A percentile compares a stretch with the other conserved stretches of the same genome.
These are phyloP conservation scores for Flaveria brownii DNA, from an alignment of 129 eudicot genomes.

Conservation along the genomic window DNA sequence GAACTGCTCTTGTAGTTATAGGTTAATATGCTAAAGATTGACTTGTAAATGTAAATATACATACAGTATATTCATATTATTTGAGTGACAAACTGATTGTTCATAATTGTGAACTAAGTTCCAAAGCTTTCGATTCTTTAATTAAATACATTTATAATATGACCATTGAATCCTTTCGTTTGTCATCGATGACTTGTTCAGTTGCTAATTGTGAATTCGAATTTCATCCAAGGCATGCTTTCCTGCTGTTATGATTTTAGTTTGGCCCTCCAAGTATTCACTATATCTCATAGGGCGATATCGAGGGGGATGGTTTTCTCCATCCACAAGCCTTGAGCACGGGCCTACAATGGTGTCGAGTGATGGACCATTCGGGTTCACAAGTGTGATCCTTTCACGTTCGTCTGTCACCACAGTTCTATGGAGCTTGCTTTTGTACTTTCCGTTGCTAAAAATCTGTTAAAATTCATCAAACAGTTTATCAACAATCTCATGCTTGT, in stretches of 20 bases:
- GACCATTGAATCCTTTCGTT: no score
- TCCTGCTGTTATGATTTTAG: slow-evolving; percentile 20
- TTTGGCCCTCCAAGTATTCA: slow-evolving; percentile 36
- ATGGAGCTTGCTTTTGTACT: slow-evolving; percentile 41
- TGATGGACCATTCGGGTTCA: slow-evolving; percentile 38
- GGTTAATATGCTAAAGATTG: background rate
- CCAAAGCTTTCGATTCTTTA: no score
- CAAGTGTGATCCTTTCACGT: slow-evolving; percentile 37
- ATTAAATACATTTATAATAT: no score
- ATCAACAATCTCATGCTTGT: background rate
- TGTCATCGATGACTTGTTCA: background rate
- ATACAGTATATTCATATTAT: background rate
- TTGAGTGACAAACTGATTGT: background rate
- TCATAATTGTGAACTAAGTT: background rate
- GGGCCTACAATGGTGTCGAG: slow-evolving; percentile 39
- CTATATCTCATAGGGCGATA: slow-evolving; percentile 37
- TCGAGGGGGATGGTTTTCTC: background rate
- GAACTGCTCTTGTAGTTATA: slow-evolving; percentile 19
- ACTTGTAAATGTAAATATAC: slow-evolving; percentile 34
- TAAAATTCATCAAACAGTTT: background rate
- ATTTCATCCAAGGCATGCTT: slow-evolving; percentile 26
- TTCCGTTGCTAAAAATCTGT: slow-evolving; percentile 43
- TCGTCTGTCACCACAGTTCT: slow-evolving; percentile 36
- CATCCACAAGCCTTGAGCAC: slow-evolving; percentile 32
- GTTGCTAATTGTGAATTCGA: slow-evolving; percentile 12